A percentile compares a stretch with the other conserved stretches of the same genome.
These are phyloP conservation scores for Aspergillus avenaceus DNA, from an alignment of 495 filamentous ascomycete species.

Conservation along the genomic window DNA sequence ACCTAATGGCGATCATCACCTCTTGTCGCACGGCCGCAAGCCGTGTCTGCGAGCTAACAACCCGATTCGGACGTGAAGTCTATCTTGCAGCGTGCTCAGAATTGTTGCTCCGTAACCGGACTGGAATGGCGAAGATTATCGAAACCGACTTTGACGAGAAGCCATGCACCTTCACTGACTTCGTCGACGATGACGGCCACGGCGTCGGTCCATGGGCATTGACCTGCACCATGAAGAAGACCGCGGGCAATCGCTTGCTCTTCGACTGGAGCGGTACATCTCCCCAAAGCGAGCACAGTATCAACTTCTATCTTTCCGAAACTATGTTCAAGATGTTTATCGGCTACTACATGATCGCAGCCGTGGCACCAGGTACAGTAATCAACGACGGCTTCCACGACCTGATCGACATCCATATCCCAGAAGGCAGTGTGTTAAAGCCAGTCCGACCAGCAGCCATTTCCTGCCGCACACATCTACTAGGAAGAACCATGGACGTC, in stretches of 20 bases:
- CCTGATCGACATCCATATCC: conserved; percentile 44
- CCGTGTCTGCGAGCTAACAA: conserved; percentile 41
- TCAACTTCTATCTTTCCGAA: conserved; percentile 48
- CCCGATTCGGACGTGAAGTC: conserved; percentile 37
- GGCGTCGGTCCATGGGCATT: conserved; percentile 45
- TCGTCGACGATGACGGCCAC: conserved; percentile 50
- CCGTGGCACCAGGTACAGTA: conserved; percentile 40
- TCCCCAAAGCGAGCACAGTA: conserved; percentile 43
- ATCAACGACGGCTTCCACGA: conserved; percentile 49
- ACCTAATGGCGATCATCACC: conserved; percentile 44
- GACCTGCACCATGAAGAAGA: conserved; percentile 43
- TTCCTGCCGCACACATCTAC: conserved; percentile 45
- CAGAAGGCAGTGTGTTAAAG: conserved; percentile 40
- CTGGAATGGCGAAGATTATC: conserved; percentile 40
- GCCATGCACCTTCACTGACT: conserved; percentile 43
- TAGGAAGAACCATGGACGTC: conserved; percentile 44
- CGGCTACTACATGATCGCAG: conserved; percentile 45
- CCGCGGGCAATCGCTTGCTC: conserved; percentile 26
- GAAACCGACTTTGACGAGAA: conserved; percentile 40
- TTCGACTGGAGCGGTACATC: conserved; percentile 48
- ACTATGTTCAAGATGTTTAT: conserved; percentile 54
- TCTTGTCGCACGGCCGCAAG: conserved; percentile 42
- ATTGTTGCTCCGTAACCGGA: conserved; percentile 40
- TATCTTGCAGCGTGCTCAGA: conserved; percentile 42
- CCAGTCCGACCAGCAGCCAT: conserved; percentile 46